Evolutionary conservation across 306 rosid species (phyloP).

Genomic region (Fagus crenata): DNA sequence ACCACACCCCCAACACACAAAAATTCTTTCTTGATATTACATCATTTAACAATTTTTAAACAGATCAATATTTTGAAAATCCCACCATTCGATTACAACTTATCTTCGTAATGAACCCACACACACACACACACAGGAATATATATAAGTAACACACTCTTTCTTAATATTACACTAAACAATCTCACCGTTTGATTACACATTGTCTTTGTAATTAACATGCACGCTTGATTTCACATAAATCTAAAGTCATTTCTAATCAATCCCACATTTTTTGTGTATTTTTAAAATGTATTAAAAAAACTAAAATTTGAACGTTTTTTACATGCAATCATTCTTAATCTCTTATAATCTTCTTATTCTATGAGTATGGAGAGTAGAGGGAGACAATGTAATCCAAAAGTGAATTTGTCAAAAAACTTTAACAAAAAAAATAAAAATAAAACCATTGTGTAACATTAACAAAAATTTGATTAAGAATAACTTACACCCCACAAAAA

Average conservation of each 20-base stretch:
- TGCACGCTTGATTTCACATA: neutral
- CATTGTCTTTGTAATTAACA: neutral
- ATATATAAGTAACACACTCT: too few relatives aligned
- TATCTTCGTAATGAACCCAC: neutral
- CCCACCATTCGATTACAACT: neutral
- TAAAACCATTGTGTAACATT: too few relatives aligned
- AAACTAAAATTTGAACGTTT: too few relatives aligned
- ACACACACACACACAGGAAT: too few relatives aligned
- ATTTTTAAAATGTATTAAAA: neutral
- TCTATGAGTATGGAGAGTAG: neutral
- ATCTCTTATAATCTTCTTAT: neutral
- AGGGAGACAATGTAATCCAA: neutral
- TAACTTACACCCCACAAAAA: too few relatives aligned
- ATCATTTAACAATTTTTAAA: neutral
- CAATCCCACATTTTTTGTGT: neutral
- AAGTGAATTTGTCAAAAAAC: neutral
- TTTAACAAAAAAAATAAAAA: neutral
- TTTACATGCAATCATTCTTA: too few relatives aligned
- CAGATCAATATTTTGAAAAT: neutral
- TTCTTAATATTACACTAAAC: too few relatives aligned
- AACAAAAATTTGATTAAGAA: too few relatives aligned
- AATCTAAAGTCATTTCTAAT: neutral
- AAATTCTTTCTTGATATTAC: neutral
- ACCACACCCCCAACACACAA: neutral
- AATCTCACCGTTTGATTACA: neutral